phyloP scores from a whole-genome alignment of 2,329 filamentous ascomycete species.

The Diaporthe sp. region DNA sequence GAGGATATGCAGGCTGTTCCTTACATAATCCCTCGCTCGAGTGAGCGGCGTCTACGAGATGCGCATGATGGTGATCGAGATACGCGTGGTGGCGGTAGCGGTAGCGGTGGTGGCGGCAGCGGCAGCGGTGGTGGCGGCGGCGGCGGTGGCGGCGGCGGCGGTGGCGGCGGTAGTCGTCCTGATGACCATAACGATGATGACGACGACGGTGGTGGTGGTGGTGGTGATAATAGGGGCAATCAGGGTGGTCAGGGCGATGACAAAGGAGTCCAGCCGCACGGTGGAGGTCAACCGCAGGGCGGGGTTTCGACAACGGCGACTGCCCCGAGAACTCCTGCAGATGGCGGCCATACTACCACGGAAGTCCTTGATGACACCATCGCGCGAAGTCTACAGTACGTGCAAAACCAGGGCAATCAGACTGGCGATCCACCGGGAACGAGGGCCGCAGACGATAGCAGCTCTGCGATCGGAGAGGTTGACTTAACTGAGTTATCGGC shows the following conservation, averaged over 20 bases:
- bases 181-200: too few species aligned
- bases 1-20: neutral
- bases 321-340: neutral
- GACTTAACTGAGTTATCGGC: too few species aligned
- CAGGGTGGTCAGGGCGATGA: neutral
- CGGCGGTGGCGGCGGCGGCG: neutral
- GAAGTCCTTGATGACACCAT: too few species aligned
- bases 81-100: slow-evolving; percentile 6
- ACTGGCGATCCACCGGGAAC: too few species aligned
- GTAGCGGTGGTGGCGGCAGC: neutral
- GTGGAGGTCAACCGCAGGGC: neutral
- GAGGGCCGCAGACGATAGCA: too few species aligned
- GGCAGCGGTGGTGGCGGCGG: slow-evolving; percentile 32
- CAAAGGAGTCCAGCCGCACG: neutral
- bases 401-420: too few species aligned
- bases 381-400: too few species aligned
- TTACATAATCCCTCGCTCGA: neutral
- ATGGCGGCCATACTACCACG: neutral
- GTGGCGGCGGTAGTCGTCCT: slow-evolving; percentile 30
- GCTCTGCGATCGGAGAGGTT: too few species aligned
- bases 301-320: neutral
- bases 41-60: neutral
- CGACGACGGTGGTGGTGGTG: neutral
- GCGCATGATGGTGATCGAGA: neutral
- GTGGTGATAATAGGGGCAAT: too few species aligned